Evolutionary conservation across 2,329 filamentous ascomycete genomes (phyloP), one percentile per base, ranked within the genome.

Genomic region (Colletotrichum sp.): DNA sequence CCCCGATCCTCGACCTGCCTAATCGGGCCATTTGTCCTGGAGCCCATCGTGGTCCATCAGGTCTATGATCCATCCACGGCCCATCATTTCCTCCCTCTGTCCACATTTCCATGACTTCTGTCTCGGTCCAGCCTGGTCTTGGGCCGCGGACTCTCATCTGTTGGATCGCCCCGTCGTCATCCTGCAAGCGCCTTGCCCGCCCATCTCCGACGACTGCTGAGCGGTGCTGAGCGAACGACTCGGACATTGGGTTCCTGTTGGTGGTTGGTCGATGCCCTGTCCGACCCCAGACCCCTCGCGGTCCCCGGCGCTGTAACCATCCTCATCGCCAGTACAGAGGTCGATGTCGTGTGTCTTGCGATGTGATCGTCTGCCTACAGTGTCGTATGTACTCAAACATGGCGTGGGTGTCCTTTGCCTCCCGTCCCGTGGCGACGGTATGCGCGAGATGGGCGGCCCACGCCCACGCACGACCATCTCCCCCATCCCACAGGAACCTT

Each of bases 1-100:
- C 69, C n/a, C 24, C 28, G 67, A 68, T 39, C 55, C 65, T 70
- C 26, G 69, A 77, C 76, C 76, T 77, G 69, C 76, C 76, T 76
- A 74, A 77, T 72, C 65, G 69, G 70, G 76, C 62, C 60, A 70
- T 74, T 77, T 10, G 68, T 74, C 76, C 76, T 74, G 36, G 34
- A 71, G 60, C 32, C 63, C 63, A 63, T 76, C 72, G 24, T 59
- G 67, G 64, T 28, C 73, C 73, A 71, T 71, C 60, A 65, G 60
- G 44, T n/a, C 73, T 55, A 65, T 65, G 57, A 59, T 71, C 68
- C 68, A 71, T 71, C 68, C 18, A 39, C 9, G 59, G 64, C n/a
- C 74, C 74, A 73, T 76, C 70, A n/a, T 69, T 60, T 72, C 44
- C n/a, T 65, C 44, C n/a, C 34, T 75, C 49, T 52, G 59, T 21